Percentiles rank a stretch among this genome's conserved stretches.
Conservation (phyloP, 306 rosid species). For the Biancaea sappan region DNA sequence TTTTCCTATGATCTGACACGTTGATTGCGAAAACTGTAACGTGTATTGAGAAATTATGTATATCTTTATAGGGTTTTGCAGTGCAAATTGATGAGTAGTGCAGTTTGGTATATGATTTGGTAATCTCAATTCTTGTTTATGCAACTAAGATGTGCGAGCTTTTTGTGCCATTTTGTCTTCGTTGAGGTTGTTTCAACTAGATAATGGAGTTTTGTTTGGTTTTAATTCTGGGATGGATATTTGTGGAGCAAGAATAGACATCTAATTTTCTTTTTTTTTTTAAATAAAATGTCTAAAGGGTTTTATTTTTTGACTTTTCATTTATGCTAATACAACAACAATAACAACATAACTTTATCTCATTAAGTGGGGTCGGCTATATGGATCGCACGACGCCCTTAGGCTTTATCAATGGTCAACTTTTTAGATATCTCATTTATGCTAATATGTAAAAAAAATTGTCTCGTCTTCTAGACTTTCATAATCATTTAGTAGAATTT, state of each 20-base stretch:
- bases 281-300: too few species aligned
- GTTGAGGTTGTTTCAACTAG: background rate
- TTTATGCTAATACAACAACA: too few species aligned
- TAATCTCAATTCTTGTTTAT: background rate
- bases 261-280: too few species aligned
- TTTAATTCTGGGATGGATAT: background rate
- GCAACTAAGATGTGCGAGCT: background rate
- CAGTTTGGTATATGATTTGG: slow-evolving; percentile 9
- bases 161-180: background rate
- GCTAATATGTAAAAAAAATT: too few species aligned
- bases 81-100: slow-evolving; percentile 31
- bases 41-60: slow-evolving; percentile 52
- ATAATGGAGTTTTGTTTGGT: background rate
- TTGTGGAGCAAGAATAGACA: background rate
- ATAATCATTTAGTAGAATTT: too few species aligned
- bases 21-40: slow-evolving; percentile 55
- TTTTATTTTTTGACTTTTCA: too few species aligned
- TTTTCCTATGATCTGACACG: slow-evolving; percentile 10
- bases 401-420: too few species aligned
- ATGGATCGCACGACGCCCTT: too few species aligned
- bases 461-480: too few species aligned
- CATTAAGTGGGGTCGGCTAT: too few species aligned
- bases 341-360: too few species aligned
- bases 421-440: too few species aligned
- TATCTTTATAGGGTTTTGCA: slow-evolving; percentile 21